Evolutionary conservation across 164 flowering plant genomes (phyloP).

Genomic region (Liquidambar formosana): DNA sequence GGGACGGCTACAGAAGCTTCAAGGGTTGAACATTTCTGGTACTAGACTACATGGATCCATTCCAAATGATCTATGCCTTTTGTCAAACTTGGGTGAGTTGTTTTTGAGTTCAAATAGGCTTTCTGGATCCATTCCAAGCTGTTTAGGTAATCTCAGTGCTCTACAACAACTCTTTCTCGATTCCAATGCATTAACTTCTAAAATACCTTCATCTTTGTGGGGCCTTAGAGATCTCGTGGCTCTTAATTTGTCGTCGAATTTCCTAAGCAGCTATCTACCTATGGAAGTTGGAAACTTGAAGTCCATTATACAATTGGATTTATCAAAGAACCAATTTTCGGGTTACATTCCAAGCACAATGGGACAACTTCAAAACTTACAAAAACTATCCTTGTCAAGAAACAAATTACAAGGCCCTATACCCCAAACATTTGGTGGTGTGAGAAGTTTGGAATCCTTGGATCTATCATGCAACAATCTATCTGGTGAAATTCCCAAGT

Average conservation of each 20-base stretch:
- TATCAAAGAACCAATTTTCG: background rate
- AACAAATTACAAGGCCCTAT: background rate
- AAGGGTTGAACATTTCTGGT: background rate
- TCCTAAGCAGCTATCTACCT: background rate
- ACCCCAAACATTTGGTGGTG: background rate
- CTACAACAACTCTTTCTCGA: background rate
- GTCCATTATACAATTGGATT: background rate
- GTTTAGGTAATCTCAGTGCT: background rate
- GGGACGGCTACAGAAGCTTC: background rate
- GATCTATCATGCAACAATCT: background rate
- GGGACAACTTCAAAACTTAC: no score
- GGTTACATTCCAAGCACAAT: background rate
- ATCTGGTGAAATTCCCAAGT: background rate
- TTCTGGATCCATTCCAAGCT: no score
- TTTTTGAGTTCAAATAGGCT: no score
- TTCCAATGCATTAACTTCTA: conserved; percentile 1
- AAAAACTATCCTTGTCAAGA: no score
- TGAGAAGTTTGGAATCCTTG: background rate
- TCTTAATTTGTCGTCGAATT: conserved; percentile 1
- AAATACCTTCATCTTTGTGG: background rate
- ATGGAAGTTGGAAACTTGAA: no score
- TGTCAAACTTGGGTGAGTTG: no score
- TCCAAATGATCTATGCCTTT: no score
- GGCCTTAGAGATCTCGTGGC: background rate
- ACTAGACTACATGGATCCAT: no score